Conservation (phyloP, 2,329 filamentous ascomycete species). For the Scolecobasidium constrictum region DNA sequence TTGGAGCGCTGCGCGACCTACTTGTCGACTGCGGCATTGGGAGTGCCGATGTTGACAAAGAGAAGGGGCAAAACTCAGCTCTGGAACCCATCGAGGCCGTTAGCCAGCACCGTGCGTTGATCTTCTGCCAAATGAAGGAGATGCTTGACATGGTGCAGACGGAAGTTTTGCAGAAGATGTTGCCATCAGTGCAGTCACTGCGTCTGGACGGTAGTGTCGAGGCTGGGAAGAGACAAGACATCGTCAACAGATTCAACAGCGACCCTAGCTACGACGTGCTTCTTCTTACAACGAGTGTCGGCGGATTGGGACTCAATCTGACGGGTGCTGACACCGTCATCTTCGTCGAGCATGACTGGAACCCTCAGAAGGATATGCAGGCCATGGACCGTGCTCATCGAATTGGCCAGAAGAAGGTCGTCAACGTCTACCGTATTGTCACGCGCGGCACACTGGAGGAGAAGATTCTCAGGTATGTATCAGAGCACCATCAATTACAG, state of each 20-base stretch:
- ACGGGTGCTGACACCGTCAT: conserved; percentile 98
- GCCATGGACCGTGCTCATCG: conserved; percentile 98
- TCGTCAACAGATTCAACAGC: conserved; percentile 97
- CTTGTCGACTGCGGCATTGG: conserved; percentile 99
- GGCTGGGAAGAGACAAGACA: conserved; percentile 86
- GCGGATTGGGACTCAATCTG: conserved; percentile 85
- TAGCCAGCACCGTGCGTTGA: conserved; percentile 86
- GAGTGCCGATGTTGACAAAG: conserved; percentile 25
- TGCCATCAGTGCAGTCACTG: conserved; percentile 87
- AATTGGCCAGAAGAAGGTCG: conserved; percentile 98
- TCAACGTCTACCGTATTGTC: conserved; percentile 95
- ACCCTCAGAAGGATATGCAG: conserved; percentile 95
- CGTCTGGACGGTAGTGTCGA: conserved; percentile 92
- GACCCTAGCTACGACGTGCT: conserved; percentile 94
- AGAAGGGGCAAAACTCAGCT: neutral
- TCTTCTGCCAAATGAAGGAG: conserved; percentile 99
- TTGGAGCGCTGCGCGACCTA: conserved; percentile 79
- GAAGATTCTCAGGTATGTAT: conserved; percentile 74
- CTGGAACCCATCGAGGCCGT: conserved; percentile 55
- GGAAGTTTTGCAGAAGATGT: conserved; percentile 77
- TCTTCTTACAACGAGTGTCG: conserved; percentile 87
- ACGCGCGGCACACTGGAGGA: conserved; percentile 93
- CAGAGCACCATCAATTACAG: neutral
- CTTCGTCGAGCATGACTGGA: conserved; percentile 99
- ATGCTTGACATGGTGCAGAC: conserved; percentile 99